A percentile compares a stretch with the other conserved stretches of the same genome.
phyloP scores from a whole-genome alignment of 2,329 filamentous ascomycete genomes.

The Graphilbum fragrans region DNA sequence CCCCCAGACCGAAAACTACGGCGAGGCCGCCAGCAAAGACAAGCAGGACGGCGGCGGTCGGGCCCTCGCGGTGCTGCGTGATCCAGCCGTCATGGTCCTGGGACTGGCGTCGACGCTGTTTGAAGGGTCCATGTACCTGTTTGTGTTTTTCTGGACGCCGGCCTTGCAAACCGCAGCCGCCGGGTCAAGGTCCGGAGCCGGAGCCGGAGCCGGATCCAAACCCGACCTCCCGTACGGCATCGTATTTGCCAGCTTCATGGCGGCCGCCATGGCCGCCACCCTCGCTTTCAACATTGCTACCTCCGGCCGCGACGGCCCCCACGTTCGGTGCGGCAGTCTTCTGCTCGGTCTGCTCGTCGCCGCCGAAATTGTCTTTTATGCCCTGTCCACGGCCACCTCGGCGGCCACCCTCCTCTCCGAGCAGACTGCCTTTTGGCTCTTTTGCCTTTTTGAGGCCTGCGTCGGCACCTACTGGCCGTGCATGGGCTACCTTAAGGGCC shows the following conservation, averaged over 20 bases:
- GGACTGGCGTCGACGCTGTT: conserved; percentile 41
- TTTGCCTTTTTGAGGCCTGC: conserved; percentile 42
- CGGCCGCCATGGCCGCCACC: conserved; percentile 45
- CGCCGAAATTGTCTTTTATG: conserved; percentile 21
- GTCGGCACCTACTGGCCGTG: conserved; percentile 44
- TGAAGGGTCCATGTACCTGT: conserved; percentile 47
- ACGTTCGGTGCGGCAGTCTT: conserved; percentile 17
- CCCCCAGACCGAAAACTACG: conserved; percentile 36
- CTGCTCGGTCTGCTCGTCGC: conserved; percentile 25
- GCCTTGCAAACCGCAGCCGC: conserved; percentile 28
- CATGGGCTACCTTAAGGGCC: conserved; percentile 39
- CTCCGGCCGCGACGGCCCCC: conserved; percentile 8
- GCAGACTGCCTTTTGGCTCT: conserved; percentile 35
- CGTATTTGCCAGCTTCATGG: conserved; percentile 40
- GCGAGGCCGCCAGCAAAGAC: conserved; percentile 15
- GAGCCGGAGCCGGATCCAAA: conserved; percentile 5
- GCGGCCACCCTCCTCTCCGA: conserved; percentile 22
- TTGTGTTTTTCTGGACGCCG: conserved; percentile 46
- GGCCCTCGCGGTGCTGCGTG: conserved; percentile 12
- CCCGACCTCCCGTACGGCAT: conserved; percentile 27
- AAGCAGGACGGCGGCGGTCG: conserved; percentile 4
- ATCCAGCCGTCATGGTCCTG: conserved; percentile 35
- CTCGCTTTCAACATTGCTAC: conserved; percentile 32
- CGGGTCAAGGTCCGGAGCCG: too few relatives aligned
- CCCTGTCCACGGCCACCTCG: too few relatives aligned